Evolutionary conservation across 1,284 basidiomycete genomes (phyloP), one percentile per base, ranked within the genome.

Genomic region (Thelephora terrestris): DNA sequence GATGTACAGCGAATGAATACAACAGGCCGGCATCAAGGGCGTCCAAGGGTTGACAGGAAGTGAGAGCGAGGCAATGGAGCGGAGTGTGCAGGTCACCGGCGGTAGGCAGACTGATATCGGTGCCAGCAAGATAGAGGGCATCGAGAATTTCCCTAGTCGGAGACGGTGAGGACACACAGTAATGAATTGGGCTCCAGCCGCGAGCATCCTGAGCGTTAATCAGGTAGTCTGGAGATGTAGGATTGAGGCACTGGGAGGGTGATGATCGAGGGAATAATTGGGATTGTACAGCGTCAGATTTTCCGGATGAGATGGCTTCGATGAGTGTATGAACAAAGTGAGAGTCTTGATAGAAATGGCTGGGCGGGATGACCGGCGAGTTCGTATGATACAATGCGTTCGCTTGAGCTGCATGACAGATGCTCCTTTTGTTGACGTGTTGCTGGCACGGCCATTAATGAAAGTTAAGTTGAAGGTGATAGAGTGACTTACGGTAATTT

Each of bases 81-180:
- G 79, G 76, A 0, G 84, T 83, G 53, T 73, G 80, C 48, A 81
- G 73, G 52, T 81, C 78, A 48, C 73, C 60, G 18, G 65, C 61
- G n/a, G 83, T 85, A 61, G 83, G 85, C 32, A 86, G 65, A 39
- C 79, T 71, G 52, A 81, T 65, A 55, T 87, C 85, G 14, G 82
- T 81, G 44, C 84, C 85, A 43, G 82, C 83, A 50, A 74, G 77
- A 56, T 83, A 85, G 32, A 87, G 69, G 18, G 76, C 71, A 54
- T 87, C 81, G 51, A 86, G 67, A 45, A 81, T 67, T 48, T 77
- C 71, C 45, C 76, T 63, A n/a, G 75, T 81, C 6, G 79, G 81
- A 16, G 65, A 62, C 47, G 66, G 64, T 45, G 71, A 68, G 51
- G 77, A 72, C 45, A 74, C 75, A 57, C 81, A 84, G 56, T 86